Evolutionary conservation across 345 rosid species (phyloP), one percentile per base, ranked within the genome.

Genomic region (Eucalyptus pauciflora): DNA sequence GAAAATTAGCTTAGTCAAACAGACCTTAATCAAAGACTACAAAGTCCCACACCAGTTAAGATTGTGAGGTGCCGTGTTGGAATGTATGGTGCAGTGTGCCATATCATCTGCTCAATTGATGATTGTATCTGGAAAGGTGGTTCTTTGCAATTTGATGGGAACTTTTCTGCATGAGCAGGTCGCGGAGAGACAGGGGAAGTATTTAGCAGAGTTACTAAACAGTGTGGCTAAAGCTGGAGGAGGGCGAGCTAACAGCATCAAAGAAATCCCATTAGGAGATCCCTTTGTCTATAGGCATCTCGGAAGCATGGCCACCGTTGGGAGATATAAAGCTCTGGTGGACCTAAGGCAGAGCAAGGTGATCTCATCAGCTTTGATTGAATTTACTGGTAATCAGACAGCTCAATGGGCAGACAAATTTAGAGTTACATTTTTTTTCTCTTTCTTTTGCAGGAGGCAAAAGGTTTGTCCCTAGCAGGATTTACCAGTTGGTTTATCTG

Each of bases 271-370:
- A 22, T 91, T 95, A 85, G 99, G 97, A 88, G 94, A 60, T 16
- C 96, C 95, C 15, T 98, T 98, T 91, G 97, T 95, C 89, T 98
- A 97, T 93, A 95, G 90, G 94, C 98, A 98, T 92, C 92, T 98
- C 8, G 99, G 99, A 89, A 96, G 99, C 94, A 98, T 98, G 99
- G 98, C 99, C 88, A 96, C 98, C 1, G 85, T 98, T 48, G 99
- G 99, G 87, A 92, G 99, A 88, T 95, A 91, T 94, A 98, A 97
- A 92, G 99, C 99, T 58, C 95, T 97, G 37, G 99, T 97, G 49
- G 99, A 97, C 90, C 95, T 97, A 33, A 94, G 99, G 67, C 96
- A 97, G 92, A 95, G 96, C 96, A 97, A 97, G 95, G 99, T 97
- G 90, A 92, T 87, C 31, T 33, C 33, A 67, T 50, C 43, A 88